Evolutionary conservation across 2,329 filamentous ascomycete species (phyloP).

Genomic region (Thelonectria blattea): DNA sequence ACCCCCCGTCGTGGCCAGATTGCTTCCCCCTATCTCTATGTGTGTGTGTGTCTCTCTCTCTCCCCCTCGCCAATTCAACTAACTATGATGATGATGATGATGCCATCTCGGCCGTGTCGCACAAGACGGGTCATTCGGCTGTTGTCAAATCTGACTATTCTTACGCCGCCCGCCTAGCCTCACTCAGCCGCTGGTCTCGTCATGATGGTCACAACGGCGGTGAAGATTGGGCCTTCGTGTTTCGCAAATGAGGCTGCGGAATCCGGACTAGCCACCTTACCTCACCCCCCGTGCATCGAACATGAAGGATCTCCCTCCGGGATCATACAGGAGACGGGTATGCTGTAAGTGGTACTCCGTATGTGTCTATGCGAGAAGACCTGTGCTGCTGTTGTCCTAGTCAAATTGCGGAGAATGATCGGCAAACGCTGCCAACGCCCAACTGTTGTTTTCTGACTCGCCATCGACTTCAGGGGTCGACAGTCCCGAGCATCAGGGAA

Average conservation of each 20-base stretch:
- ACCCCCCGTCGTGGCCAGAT: no score
- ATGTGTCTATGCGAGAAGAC: neutral
- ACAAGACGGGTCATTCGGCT: slow-evolving; percentile 6
- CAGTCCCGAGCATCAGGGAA: slow-evolving; percentile 26
- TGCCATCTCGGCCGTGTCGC: slow-evolving; percentile 1
- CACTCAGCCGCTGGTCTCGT: neutral
- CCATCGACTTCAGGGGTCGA: slow-evolving; percentile 26
- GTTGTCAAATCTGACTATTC: slow-evolving; percentile 13
- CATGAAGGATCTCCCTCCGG: slow-evolving; percentile 21
- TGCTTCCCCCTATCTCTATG: no score
- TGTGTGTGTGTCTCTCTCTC: no score
- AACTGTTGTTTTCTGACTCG: slow-evolving; percentile 22
- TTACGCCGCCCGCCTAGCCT: slow-evolving; percentile 8
- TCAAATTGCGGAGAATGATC: slow-evolving; percentile 25
- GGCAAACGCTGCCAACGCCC: slow-evolving; percentile 23
- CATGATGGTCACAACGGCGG: slow-evolving; percentile 6
- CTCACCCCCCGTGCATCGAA: neutral
- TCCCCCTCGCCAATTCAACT: neutral
- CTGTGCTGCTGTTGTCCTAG: slow-evolving; percentile 9
- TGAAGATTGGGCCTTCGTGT: slow-evolving; percentile 6
- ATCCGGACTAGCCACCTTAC: slow-evolving; percentile 11
- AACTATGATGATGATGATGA: neutral
- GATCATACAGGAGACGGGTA: neutral
- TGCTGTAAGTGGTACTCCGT: neutral
- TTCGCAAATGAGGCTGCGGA: slow-evolving; percentile 19